Evolutionary conservation across 306 rosid species (phyloP).

Genomic region (Boehmeria nivea): DNA sequence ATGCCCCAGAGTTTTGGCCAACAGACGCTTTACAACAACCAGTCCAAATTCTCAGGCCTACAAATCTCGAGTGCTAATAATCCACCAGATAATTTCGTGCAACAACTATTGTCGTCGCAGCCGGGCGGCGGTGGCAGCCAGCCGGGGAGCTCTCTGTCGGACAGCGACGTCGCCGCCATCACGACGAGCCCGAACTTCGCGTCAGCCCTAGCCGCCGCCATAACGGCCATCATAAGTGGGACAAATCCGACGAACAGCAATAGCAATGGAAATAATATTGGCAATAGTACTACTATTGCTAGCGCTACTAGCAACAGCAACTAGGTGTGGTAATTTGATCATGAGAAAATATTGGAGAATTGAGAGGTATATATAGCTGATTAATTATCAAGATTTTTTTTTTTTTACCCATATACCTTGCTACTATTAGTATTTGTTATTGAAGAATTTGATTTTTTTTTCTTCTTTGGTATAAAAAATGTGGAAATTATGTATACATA

Average conservation of each 20-base stretch:
- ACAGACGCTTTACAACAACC: slow-evolving; percentile 41
- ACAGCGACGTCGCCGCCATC: slow-evolving; percentile 59
- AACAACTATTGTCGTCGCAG: not conserved
- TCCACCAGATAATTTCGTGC: slow-evolving; percentile 14
- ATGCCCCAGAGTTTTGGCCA: slow-evolving; percentile 47
- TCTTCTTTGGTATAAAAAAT: too few species aligned
- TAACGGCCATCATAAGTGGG: slow-evolving; percentile 45
- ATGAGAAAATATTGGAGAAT: too few species aligned
- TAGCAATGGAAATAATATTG: slow-evolving; percentile 17
- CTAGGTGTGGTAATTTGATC: slow-evolving; percentile 25
- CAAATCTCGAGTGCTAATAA: slow-evolving; percentile 38
- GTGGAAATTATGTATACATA: too few species aligned
- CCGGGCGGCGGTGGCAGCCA: slow-evolving; percentile 2
- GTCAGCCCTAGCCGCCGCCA: slow-evolving; percentile 61
- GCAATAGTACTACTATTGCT: slow-evolving; percentile 9
- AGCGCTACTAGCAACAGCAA: slow-evolving; percentile 19
- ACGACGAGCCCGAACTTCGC: slow-evolving; percentile 65
- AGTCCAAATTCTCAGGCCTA: slow-evolving; percentile 62
- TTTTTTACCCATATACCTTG: too few species aligned
- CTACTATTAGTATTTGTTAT: too few species aligned
- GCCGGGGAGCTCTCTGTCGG: slow-evolving; percentile 18
- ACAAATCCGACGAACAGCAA: slow-evolving; percentile 34
- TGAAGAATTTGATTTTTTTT: too few species aligned
- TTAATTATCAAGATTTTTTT: too few species aligned
- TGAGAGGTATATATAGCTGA: too few species aligned